Evolutionary conservation across 345 rosid genomes (phyloP), one percentile per base, ranked within the genome.

Genomic region (Zanthoxylum bungeanum): DNA sequence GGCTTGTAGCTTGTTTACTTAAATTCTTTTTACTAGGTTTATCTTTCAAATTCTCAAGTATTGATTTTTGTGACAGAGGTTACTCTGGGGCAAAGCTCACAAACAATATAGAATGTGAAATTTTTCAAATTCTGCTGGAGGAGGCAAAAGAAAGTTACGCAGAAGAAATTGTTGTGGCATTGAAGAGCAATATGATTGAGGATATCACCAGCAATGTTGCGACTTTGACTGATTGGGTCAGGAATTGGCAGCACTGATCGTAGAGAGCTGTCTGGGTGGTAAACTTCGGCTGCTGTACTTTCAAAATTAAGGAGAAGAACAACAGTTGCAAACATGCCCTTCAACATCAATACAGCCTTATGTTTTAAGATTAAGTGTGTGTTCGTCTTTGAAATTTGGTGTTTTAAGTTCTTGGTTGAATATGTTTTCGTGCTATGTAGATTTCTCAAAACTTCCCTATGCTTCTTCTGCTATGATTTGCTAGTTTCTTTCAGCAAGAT

Each of bases 31-130:
- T 44, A 24, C 9, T 22, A 28, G 27, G 57, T 2, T 64, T 64
- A 4, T 10, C n/a, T 42, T 69, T 22, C 50, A 0, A 9, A 65
- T 14, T 58, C 71, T 73, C 17, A 55, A 7, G 39, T 36, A 59
- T 31, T 30, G 33, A 27, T 19, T 62, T 60, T 37, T 66, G 31
- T 61, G 64, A 52, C 86, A 92, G 97, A 76, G 96, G 93, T 5
- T 92, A 92, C 49, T 65, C 93, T 0, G 86, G 85, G 70, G 65
- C 77, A 11, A 92, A 92, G 90, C 88, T 90, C 34, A 76, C 85
- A 0, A 92, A 92, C 91, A 95, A 95, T 64, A 67, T 94, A 12
- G 92, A 92, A 39, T 90, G 98, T 37, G 97, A 93, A 71, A 90
- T 90, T 61, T 92, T 87, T 52, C 91, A 84, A 84, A 82, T 90